Evolutionary conservation across 768 basidiomycete genomes (phyloP).

Genomic region (Pisolithus marmoratus): DNA sequence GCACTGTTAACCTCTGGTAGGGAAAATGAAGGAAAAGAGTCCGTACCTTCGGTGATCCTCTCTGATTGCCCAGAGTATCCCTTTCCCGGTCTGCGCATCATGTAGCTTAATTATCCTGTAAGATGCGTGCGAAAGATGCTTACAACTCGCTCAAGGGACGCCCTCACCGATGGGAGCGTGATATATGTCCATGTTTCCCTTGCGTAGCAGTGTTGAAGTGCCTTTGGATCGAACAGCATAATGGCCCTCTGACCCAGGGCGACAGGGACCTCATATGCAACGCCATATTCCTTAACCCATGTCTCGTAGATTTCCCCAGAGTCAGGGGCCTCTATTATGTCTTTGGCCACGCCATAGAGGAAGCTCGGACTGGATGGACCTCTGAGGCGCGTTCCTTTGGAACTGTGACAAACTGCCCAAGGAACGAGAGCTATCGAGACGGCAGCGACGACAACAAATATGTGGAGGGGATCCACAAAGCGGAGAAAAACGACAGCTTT

Average conservation of each 20-base stretch:
- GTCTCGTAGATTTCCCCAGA: slow-evolving; percentile 34
- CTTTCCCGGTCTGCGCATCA: slow-evolving; percentile 24
- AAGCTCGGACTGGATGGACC: slow-evolving; percentile 17
- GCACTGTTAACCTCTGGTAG: slow-evolving; percentile 15
- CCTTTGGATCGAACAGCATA: slow-evolving; percentile 43
- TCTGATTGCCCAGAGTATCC: slow-evolving; percentile 36
- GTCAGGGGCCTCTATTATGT: slow-evolving; percentile 11
- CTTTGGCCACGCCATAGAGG: slow-evolving; percentile 12
- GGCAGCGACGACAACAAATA: neutral
- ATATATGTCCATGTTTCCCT: slow-evolving; percentile 40
- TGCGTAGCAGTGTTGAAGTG: slow-evolving; percentile 46
- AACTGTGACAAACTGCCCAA: neutral
- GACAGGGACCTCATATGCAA: slow-evolving; percentile 36
- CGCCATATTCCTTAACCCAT: slow-evolving; percentile 46
- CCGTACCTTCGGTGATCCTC: slow-evolving; percentile 34
- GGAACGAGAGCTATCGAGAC: slow-evolving; percentile 4
- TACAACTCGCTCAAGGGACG: slow-evolving; percentile 20
- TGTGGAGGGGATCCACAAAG: neutral
- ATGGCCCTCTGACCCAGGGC: slow-evolving; percentile 31
- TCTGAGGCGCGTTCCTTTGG: slow-evolving; percentile 16
- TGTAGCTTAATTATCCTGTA: neutral
- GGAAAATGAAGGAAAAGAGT: neutral
- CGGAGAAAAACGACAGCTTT: neutral
- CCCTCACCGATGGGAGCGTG: slow-evolving; percentile 15
- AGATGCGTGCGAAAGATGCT: neutral